Percentiles rank a stretch among this genome's conserved stretches.
Conservation (phyloP, 1,284 basidiomycete genomes). For the Schizophyllum amplum region DNA sequence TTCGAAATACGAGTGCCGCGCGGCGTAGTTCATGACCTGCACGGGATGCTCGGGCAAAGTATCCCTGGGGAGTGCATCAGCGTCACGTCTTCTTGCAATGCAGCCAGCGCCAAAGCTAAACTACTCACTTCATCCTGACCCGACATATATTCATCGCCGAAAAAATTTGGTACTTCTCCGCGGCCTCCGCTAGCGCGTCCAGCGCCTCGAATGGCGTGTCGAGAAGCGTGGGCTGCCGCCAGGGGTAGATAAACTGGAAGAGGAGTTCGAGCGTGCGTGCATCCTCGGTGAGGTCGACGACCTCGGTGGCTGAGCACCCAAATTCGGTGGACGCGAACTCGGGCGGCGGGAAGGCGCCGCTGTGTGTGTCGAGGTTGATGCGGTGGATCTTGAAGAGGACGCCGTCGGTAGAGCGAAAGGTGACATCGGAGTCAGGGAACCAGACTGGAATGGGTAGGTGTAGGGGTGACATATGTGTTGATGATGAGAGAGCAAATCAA, state of each 20-base stretch:
- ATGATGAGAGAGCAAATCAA: no score
- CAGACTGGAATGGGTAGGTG: slow-evolving; percentile 6
- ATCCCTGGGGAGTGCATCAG: slow-evolving; percentile 1
- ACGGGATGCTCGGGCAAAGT: slow-evolving; percentile 11
- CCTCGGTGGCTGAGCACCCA: slow-evolving; percentile 5
- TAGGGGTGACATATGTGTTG: neutral
- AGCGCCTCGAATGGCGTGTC: slow-evolving; percentile 15
- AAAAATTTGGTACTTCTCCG: slow-evolving; percentile 24
- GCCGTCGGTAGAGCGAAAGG: slow-evolving; percentile 15
- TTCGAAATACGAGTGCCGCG: slow-evolving; percentile 15
- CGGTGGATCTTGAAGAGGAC: slow-evolving; percentile 14
- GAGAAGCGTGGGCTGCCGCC: slow-evolving; percentile 20
- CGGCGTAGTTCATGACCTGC: slow-evolving; percentile 14
- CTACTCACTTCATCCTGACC: slow-evolving; percentile 18
- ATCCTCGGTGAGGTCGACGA: slow-evolving; percentile 17
- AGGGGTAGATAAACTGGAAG: slow-evolving; percentile 21
- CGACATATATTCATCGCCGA: slow-evolving; percentile 21
- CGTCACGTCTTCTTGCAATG: neutral
- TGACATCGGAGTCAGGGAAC: slow-evolving; percentile 13
- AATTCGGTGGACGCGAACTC: neutral
- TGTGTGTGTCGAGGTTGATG: slow-evolving; percentile 15
- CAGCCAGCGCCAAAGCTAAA: neutral
- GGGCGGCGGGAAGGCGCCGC: slow-evolving; percentile 13
- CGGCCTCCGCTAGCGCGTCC: slow-evolving; percentile 19
- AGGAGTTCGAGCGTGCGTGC: slow-evolving; percentile 17